Evolutionary conservation across 2,329 filamentous ascomycete species (phyloP), one percentile per base, ranked within the genome.

Genomic region (Fusarium fujikuroi): DNA sequence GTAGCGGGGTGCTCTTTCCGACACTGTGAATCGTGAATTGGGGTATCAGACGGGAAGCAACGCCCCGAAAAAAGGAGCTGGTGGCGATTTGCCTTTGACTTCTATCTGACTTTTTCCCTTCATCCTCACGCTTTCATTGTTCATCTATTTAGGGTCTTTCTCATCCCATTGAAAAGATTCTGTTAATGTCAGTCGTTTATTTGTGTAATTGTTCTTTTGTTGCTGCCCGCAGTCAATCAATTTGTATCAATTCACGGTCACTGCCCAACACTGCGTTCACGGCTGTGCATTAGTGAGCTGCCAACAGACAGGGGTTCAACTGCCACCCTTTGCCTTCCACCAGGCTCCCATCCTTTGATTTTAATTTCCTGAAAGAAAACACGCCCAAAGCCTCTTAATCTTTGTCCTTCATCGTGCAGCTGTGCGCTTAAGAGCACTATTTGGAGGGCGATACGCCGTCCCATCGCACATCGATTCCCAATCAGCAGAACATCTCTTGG

Each of bases 21-120:
- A 60, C 70, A 75, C 65, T 70, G 66, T 70, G 75, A 78, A 79
- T 71, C 79, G 81, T 82, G 80, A 75, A 76, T 74, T 73, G 69
- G 78, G 63, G 44, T 60, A 63, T 54, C 18, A 36, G 53, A 68
- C 58, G 49, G 64, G 42, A 42, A 70, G 49, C 50, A 63, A 63
- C 66, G 56, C 70, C 69, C 52, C 66, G 30, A 65, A 69, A 74
- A 74, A 77, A 73, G 73, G 72, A 76, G 70, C 64, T 66, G 65
- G 74, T 79, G 77, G 76, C 78, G 76, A 80, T 60, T 75, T 66
- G 44, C 66, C 69, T 59, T 28, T 30, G 39, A 34, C 58, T 56
- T 72, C 32, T 47, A 62, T 52, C 62, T 61, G 37, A 60, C 53
- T 58, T 67, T 70, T 52, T 18, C 52, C 37, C 25, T 62, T 50